phyloP scores from a whole-genome alignment of 108 stramenopile genomes.

The Nitzschia putrida region DNA sequence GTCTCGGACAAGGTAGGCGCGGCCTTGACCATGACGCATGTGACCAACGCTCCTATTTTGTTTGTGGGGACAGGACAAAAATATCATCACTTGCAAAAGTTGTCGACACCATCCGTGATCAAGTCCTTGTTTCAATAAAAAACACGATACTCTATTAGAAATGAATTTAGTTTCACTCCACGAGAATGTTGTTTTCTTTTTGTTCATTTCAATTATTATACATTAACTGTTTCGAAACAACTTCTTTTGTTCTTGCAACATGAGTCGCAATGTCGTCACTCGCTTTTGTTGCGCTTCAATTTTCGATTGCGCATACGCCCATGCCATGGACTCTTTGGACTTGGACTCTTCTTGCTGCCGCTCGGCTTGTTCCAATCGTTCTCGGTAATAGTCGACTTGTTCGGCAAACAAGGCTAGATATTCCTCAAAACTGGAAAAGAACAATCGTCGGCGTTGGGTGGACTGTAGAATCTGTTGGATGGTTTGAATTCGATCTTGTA shows the following conservation, averaged over 20 bases:
- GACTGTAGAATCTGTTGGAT: slow-evolving; percentile 35
- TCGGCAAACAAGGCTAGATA: slow-evolving; percentile 63
- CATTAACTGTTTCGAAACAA: slow-evolving; percentile 17
- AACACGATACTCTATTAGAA: not conserved
- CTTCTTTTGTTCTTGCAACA: slow-evolving; percentile 47
- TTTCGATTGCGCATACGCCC: slow-evolving; percentile 37
- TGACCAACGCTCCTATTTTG: slow-evolving; percentile 92
- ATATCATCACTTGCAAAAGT: slow-evolving; percentile 93
- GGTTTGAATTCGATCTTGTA: slow-evolving; percentile 32
- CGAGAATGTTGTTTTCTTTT: no score
- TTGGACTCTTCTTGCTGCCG: slow-evolving; percentile 3
- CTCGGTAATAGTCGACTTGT: slow-evolving; percentile 48
- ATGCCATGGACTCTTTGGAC: slow-evolving; percentile 4
- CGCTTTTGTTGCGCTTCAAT: slow-evolving; percentile 40
- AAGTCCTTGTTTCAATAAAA: slow-evolving; percentile 75
- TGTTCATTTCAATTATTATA: no score
- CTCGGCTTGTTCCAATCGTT: slow-evolving; percentile 51
- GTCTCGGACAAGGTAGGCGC: slow-evolving; percentile 99
- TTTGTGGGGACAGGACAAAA: slow-evolving; percentile 98
- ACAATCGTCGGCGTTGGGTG: slow-evolving; percentile 33
- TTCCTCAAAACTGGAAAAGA: slow-evolving; percentile 49
- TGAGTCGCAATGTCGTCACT: slow-evolving; percentile 32
- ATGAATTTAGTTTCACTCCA: no score
- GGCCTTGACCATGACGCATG: slow-evolving; percentile 92
- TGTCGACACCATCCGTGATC: slow-evolving; percentile 83